These are phyloP conservation scores for Sclerotinia nivalis DNA, from an alignment of 2,329 filamentous ascomycete genomes.

Conservation along the genomic window DNA sequence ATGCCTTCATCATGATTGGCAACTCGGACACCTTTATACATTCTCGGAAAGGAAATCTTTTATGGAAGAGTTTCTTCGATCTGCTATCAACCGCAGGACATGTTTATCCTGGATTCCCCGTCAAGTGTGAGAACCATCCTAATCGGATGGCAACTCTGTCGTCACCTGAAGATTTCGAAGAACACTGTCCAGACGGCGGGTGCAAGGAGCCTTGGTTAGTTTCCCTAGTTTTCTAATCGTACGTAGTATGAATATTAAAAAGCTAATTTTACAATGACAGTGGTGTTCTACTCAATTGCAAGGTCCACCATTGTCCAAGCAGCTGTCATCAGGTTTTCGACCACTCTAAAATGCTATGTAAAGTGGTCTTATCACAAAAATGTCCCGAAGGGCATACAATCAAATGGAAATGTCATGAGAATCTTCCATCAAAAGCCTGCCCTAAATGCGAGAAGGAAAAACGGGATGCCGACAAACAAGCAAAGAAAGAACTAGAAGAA, in stretches of 20 bases:
- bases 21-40: constrained; percentile 67
- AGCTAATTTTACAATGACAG: constrained; percentile 43
- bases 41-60: constrained; percentile 55
- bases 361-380: constrained; percentile 44
- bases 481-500: constrained; percentile 37
- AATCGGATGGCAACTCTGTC: constrained; percentile 50
- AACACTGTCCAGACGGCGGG: constrained; percentile 67
- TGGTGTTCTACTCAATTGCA: constrained; percentile 54
- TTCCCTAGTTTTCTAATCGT: constrained; percentile 1
- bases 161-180: constrained; percentile 58
- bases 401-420: constrained; percentile 49
- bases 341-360: constrained; percentile 56
- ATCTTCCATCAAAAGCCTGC: constrained; percentile 45
- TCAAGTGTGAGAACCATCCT: constrained; percentile 61
- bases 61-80: constrained; percentile 61
- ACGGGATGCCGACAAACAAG: constrained; percentile 46
- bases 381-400: constrained; percentile 56
- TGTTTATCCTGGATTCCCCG: constrained; percentile 61
- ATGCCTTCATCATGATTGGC: constrained; percentile 68
- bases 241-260: neutral
- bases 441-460: constrained; percentile 54
- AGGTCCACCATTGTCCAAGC: constrained; percentile 57
- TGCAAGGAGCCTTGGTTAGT: constrained; percentile 63
- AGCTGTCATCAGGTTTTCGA: constrained; percentile 62
- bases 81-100: constrained; percentile 52